A percentile compares a stretch with the other conserved stretches of the same genome.
These are phyloP conservation scores for Periconia macrospinosa DNA, from an alignment of 2,329 filamentous ascomycete genomes.

Conservation along the genomic window DNA sequence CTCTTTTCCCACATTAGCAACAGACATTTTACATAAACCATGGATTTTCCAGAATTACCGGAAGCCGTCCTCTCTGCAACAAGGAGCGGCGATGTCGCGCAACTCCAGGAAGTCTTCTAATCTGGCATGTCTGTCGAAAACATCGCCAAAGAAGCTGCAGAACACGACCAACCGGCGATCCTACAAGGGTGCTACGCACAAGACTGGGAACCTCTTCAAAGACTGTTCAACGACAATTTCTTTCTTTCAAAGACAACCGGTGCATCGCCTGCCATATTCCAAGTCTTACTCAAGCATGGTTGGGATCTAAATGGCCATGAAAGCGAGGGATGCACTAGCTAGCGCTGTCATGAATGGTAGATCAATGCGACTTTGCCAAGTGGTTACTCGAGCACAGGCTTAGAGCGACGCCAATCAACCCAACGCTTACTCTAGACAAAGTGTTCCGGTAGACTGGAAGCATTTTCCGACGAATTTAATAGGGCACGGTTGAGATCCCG, in stretches of 20 bases:
- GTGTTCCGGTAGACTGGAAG: no score
- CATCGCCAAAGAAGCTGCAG: background rate
- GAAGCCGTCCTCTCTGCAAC: background rate
- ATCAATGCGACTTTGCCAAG: no score
- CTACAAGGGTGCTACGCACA: slow-evolving; percentile 8
- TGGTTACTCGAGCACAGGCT: no score
- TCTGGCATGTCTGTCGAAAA: background rate
- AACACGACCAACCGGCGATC: slow-evolving; percentile 1
- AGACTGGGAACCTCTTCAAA: slow-evolving; percentile 8
- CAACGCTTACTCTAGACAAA: no score
- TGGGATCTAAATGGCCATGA: no score
- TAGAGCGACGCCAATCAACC: no score
- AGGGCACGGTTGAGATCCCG: no score
- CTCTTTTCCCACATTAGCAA: no score
- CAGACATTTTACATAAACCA: background rate
- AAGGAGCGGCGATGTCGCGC: background rate
- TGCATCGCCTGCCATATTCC: slow-evolving; percentile 2
- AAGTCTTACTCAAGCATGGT: no score
- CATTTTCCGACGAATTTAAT: no score
- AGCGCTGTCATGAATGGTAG: no score
- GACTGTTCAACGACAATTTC: slow-evolving; percentile 5
- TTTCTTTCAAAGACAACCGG: background rate
- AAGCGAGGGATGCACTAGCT: no score
- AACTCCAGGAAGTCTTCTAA: background rate
- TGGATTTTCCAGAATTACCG: background rate